Evolutionary conservation across 2,329 filamentous ascomycete genomes (phyloP), one percentile per base, ranked within the genome.

Genomic region (Verticillium alfalfae): DNA sequence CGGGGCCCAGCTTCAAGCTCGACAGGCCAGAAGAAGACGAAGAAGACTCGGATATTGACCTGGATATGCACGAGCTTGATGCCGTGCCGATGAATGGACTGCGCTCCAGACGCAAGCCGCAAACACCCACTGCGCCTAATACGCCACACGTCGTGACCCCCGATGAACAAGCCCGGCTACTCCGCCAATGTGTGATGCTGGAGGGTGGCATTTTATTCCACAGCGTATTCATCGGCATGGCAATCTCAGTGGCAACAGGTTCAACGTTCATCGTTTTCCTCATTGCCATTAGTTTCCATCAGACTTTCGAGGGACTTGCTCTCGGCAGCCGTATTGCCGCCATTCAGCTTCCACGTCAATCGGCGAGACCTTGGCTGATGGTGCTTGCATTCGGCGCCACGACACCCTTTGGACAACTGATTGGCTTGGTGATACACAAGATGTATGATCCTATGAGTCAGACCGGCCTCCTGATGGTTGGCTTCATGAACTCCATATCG

Each of bases 241-340:
- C 91, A 4, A 82, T 95, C 36, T 92, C 89, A 1, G 91, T 95
- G 1, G 88, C 91, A 0, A 92, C 90, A 0, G 91, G 91, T 0
- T 88, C 90, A 0, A 86, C 89, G 1, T 95, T 95, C 70, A 79
- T 92, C 52, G 89, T 94, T 13, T 90, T 95, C 65, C 79, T 95
- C 0, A 81, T 93, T 36, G 91, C 91, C 58, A 93, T 95, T 65
- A 87, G 85, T 66, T 93, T 94, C 74, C 91, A 95, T 70, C 90
- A 96, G 76, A 92, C 90, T 1, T 96, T 96, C 66, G 92, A 96
- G 76, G 92, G 92, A 2, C 86, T 96, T 15, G 92, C 92, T 0
- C 84, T 96, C 5, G 92, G 92, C 7, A 90, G 90, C 54, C 89
- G 92, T 62, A 96, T 96, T 68, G 90, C 92, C 0, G 89, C 90